Base-by-base conservation (phyloP, 306 rosid genomes). In the Sicyos baderoa region DNA sequence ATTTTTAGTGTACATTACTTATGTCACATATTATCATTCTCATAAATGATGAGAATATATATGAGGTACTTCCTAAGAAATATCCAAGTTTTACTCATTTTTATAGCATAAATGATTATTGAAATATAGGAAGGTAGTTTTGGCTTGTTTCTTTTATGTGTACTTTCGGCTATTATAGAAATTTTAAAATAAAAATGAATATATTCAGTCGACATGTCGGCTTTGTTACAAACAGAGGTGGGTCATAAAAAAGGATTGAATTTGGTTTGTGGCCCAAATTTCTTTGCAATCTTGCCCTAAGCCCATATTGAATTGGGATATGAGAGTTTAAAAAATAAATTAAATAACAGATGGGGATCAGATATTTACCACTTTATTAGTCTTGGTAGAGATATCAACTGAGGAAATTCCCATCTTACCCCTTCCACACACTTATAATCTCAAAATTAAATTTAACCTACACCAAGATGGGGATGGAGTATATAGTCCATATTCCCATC, bases 131-230 rank as follows among this genome's bases (percentile, higher is more conserved):
- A 25, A 25, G 29, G 29, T 25, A 32, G 37, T 32, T 32, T 32
- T 4, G 4, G 4, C 37, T 14, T 3, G 29, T 25, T 25, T 25
- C 29, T 52, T 19, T 19, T 54, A 19, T 6, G 19, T 59, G 44
- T 59, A 61, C 50, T 63, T 37, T 63, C 27, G 69, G 27, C n/a
- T 47, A 63, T n/a, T 40, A 37, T 4, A 9, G 15, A 61, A 35
- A 62, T 62, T 37, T 17, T 7, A 17, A 19, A 18, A 8, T 29
- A 37, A 37, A 5, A 16, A 8, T 56, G 14, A 15, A 59, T 59
- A 32, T 40, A 18, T 2, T 3, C 17, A 63, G 13, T 18, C 71
- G 71, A 66, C 71, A 66, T 66, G 55, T 66, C 71, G 71, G 71
- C 54, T 14, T 14, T 11, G 19, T 14, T 45, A 22, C 6, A 15